Base-by-base conservation (phyloP, 2,329 filamentous ascomycete genomes). In the Stagonosporopsis chrysanthemi region DNA sequence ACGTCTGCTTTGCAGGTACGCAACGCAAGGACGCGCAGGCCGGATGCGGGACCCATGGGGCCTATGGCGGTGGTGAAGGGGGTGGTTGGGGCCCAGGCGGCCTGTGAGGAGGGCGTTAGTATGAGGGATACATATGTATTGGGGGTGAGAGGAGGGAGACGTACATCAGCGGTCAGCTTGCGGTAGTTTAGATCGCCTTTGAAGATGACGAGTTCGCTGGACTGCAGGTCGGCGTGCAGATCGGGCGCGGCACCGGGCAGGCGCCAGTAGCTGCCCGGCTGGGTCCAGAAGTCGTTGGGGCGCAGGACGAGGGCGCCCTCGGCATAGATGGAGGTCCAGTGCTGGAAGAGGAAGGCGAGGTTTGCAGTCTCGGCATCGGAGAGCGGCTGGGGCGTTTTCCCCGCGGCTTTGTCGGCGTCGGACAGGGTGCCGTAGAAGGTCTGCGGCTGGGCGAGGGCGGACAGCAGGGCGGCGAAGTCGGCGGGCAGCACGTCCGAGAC, bases 121-220 rank as follows among this genome's bases (percentile, higher is more conserved):
- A 4, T 4, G 17, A 5, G 11, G 2, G 19, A 29, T n/a, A 6
- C 19, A n/a, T 22, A n/a, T n/a, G 9, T 19, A 19, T 19, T 3
- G 8, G 22, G n/a, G 28, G 39, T n/a, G 8, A 15, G 14, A 28
- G 19, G 31, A 28, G 19, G 23, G 3, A 12, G 19, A 81, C 89
- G 81, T 79, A 94, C 92, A 82, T 99, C 95, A 45, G 87, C 90
- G 28, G 90, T 92, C 64, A 99, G 77, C 77, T 99, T 99, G 60
- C 95, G 84, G 77, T 98, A 99, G 79, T 99, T 99, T 66, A 99
- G 76, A 74, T 99, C 95, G 2, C 95, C 95, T 82, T 99, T 99
- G 82, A 98, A 98, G 53, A 99, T 87, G 12, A 97, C 91, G 17
- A 99, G 82, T 75, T 97, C 91, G 64, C 90, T 91, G 60, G 86